phyloP scores from a whole-genome alignment of 73 alveolate genomes.

The Paramecium caudatum region DNA sequence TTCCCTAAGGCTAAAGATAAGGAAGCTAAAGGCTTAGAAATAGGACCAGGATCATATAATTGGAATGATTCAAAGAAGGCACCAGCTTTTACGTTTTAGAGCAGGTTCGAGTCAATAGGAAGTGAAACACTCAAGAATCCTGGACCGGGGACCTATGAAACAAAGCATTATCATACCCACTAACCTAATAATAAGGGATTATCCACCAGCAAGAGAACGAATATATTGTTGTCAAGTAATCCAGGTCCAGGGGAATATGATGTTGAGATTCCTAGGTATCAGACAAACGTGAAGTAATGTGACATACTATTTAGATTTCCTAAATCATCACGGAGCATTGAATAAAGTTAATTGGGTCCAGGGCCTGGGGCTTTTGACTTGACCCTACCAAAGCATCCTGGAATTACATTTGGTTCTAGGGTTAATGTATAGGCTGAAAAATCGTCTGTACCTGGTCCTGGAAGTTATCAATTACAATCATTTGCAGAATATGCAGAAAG shows the following conservation, averaged over 20 bases:
- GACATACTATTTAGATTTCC: constrained; percentile 7
- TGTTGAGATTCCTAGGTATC: background rate
- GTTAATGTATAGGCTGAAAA: background rate
- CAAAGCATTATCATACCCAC: background rate
- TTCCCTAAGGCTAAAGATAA: constrained; percentile 35
- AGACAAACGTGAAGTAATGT: background rate
- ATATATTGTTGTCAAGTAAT: background rate
- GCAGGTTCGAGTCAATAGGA: constrained; percentile 54
- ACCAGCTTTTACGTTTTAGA: constrained; percentile 60
- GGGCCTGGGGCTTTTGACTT: constrained; percentile 64
- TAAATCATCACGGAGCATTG: constrained; percentile 15
- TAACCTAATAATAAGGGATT: constrained; percentile 40
- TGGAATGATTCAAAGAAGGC: constrained; percentile 16
- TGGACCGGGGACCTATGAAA: constrained; percentile 62
- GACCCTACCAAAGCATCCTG: background rate
- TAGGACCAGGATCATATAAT: constrained; percentile 63
- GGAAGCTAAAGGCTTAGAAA: background rate
- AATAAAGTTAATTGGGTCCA: background rate
- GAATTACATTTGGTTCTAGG: constrained; percentile 42
- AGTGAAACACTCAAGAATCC: constrained; percentile 18
- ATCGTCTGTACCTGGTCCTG: constrained; percentile 47
- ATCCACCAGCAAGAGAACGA: constrained; percentile 2
- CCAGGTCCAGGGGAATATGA: constrained; percentile 65
- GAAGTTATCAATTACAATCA: constrained; percentile 56
- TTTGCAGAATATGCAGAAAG: constrained; percentile 39